Percentiles rank a stretch among this genome's conserved stretches.
Evolutionary conservation across 441 rosid genomes (phyloP).

Genomic region (Eugenia klotzschiana): DNA sequence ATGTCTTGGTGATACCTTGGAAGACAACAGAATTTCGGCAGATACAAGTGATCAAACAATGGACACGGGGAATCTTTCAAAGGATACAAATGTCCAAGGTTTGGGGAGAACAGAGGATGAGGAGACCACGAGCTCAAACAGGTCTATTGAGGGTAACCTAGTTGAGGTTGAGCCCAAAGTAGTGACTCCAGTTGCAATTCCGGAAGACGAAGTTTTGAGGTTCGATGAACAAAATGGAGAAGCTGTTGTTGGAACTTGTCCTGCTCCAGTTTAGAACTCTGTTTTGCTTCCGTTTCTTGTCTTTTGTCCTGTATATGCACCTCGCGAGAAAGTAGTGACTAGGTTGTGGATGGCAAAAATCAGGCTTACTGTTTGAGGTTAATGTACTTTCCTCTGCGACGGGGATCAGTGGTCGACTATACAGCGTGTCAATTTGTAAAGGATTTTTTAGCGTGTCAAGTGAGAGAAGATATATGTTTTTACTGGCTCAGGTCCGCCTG

Average conservation of each 20-base stretch:
- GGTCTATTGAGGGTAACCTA: not conserved
- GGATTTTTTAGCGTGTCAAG: not conserved
- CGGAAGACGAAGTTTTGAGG: not conserved
- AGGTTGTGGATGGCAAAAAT: not conserved
- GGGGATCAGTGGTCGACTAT: not conserved
- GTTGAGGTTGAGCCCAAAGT: not conserved
- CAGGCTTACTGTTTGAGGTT: not conserved
- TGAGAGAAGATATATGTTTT: not conserved
- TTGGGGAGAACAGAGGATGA: conserved; percentile 3
- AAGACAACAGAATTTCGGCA: conserved; percentile 6
- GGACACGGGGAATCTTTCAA: conserved; percentile 3
- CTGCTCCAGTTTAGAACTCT: not conserved
- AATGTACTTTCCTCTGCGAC: not conserved
- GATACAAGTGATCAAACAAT: conserved; percentile 4
- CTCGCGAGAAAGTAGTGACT: not conserved
- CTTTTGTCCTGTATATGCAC: not conserved
- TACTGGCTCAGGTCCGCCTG: not conserved
- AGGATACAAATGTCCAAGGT: conserved; percentile 6
- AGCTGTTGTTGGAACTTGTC: not conserved
- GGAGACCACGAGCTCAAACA: not conserved
- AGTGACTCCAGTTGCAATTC: not conserved
- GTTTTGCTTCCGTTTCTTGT: not conserved
- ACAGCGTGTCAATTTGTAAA: not conserved
- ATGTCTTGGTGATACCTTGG: not conserved
- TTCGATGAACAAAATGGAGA: not conserved